A percentile compares a stretch with the other conserved stretches of the same genome.
These are phyloP conservation scores for Dictyostelium discoideum DNA, from an alignment of 78 protist species.

Conservation along the genomic window DNA sequence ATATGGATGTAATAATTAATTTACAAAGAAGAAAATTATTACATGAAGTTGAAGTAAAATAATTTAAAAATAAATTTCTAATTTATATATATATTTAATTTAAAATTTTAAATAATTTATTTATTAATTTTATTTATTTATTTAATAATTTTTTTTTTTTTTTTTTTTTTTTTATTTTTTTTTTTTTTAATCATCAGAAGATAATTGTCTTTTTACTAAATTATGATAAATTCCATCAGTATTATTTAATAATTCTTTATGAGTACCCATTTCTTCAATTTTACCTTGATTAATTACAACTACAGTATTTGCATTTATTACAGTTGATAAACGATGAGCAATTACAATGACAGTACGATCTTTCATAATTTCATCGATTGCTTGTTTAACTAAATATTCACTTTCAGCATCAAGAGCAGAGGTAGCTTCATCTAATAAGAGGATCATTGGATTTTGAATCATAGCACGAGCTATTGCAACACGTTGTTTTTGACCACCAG, in stretches of 20 bases:
- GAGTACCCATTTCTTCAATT: constrained; percentile 95
- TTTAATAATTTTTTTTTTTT: background rate
- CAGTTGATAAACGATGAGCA: constrained; percentile 95
- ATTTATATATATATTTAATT: too few species aligned
- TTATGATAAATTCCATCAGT: constrained; percentile 50
- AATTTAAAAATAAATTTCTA: background rate
- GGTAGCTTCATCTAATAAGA: constrained; percentile 98
- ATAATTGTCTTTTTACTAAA: constrained; percentile 63
- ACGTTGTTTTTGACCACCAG: constrained; percentile 93
- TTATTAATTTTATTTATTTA: background rate
- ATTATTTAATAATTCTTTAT: constrained; percentile 87
- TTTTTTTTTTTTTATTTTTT: background rate
- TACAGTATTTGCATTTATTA: constrained; percentile 84
- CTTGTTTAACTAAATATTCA: constrained; percentile 90
- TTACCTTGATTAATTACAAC: constrained; percentile 90
- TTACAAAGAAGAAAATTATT: background rate
- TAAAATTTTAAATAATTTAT: too few species aligned
- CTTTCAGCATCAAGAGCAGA: constrained; percentile 91
- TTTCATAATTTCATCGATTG: constrained; percentile 73
- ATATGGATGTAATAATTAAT: background rate
- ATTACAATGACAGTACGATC: constrained; percentile 88
- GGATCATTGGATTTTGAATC: constrained; percentile 85
- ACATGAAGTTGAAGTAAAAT: background rate
- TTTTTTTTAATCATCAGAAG: background rate
- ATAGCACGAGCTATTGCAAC: constrained; percentile 91